A percentile compares a stretch with the other conserved stretches of the same genome.
Evolutionary conservation across 2,329 filamentous ascomycete species (phyloP).

Genomic region (Eutypa lata): DNA sequence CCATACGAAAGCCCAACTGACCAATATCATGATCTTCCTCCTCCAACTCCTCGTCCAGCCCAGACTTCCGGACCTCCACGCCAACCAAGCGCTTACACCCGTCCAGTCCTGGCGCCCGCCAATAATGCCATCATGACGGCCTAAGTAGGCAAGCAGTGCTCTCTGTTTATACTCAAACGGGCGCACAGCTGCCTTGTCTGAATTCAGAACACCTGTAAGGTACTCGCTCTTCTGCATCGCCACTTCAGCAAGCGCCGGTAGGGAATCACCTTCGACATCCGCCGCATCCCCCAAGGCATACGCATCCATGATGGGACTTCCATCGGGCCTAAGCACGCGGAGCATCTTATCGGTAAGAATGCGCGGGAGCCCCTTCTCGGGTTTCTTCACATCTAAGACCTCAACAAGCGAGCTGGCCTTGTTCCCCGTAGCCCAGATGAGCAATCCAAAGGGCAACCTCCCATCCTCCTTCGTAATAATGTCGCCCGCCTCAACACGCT

Average conservation of each 20-base stretch:
- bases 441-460: slow-evolving; percentile 9
- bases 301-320: slow-evolving; percentile 20
- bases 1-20: slow-evolving; percentile 30
- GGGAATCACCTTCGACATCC: slow-evolving; percentile 32
- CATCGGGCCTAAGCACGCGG: slow-evolving; percentile 24
- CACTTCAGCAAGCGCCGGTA: slow-evolving; percentile 34
- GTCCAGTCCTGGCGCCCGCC: slow-evolving; percentile 37
- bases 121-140: slow-evolving; percentile 38
- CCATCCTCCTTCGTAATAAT: slow-evolving; percentile 11
- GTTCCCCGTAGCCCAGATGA: slow-evolving; percentile 21
- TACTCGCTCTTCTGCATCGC: slow-evolving; percentile 36
- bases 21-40: slow-evolving; percentile 26
- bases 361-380: slow-evolving; percentile 12
- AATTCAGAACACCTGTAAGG: slow-evolving; percentile 19
- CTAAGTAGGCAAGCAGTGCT: slow-evolving; percentile 37
- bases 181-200: background rate
- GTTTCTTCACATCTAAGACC: slow-evolving; percentile 15
- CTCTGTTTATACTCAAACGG: slow-evolving; percentile 37
- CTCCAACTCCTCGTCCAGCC: slow-evolving; percentile 33
- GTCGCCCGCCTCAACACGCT: slow-evolving; percentile 10
- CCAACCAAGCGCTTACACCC: slow-evolving; percentile 38
- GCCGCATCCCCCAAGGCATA: slow-evolving; percentile 36
- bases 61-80: slow-evolving; percentile 37
- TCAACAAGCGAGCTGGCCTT: slow-evolving; percentile 19
- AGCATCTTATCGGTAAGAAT: slow-evolving; percentile 15